Evolutionary conservation across 2,329 filamentous ascomycete genomes (phyloP), one percentile per base, ranked within the genome.

Genomic region (Aspergillus clavatus): DNA sequence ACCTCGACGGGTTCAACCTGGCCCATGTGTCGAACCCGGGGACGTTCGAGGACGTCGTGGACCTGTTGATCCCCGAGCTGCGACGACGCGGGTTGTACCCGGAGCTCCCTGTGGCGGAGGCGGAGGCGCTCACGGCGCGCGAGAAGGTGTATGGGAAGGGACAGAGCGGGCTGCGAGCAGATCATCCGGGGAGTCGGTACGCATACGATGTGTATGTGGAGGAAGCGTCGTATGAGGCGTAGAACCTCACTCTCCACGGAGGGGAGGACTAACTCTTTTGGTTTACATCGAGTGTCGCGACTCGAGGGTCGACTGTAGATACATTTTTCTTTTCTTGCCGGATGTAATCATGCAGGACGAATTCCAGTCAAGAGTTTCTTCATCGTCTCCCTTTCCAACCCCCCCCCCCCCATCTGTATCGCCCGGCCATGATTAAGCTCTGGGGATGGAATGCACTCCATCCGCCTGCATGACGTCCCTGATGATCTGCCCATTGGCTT

Each of bases 111-210:
- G 35, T 37, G 12, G 18, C 38, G 2, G 56, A 45, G 6, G 55
- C 52, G 10, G 55, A 59, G 38, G 43, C 49, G 14, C 43, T 76
- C 21, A 80, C 77, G 2, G 73, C 75, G 0, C 66, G 80, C 14
- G 82, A 85, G 63, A 83, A 78, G 63, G 67, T 84, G 0, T 84
- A 83, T 59, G 80, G 81, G 0, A 71, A 69, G 48, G 82, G 81
- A 0, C 81, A 84, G 59, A 72, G 63, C 5, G 68, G 72, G 11
- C 57, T 85, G 47, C 69, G 80, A 28, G 68, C 68, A 50, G 82
- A 85, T 60, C 82, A 85, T 60, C 57, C 69, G 0, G 82, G 81
- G 1, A 78, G 73, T 40, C 62, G 55, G 50, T 85, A 83, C 58
- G 82, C 80, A 65, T 85, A 84, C 52, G 72, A 78, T 53, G 75